These are phyloP conservation scores for Epichloe brachyelytri DNA, from an alignment of 2,329 filamentous ascomycete species.

Conservation along the genomic window DNA sequence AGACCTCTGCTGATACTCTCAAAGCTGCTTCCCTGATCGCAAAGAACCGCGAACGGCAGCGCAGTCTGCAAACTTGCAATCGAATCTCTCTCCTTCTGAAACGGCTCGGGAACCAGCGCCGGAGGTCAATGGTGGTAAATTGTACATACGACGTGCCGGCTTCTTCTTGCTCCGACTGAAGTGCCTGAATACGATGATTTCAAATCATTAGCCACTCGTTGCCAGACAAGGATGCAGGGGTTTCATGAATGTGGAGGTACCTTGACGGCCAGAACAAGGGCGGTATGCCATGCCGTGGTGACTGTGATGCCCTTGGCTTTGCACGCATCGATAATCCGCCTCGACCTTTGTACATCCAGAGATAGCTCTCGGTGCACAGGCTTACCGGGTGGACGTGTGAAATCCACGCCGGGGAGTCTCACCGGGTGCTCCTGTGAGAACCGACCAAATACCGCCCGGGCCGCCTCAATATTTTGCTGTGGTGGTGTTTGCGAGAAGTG, in stretches of 20 bases:
- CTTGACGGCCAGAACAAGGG: neutral
- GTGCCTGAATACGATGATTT: neutral
- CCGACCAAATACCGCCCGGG: neutral
- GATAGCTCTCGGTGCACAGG: neutral
- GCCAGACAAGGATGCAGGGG: too few relatives aligned
- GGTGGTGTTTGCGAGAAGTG: neutral
- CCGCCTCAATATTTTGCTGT: neutral
- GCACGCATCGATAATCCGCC: neutral
- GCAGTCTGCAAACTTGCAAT: neutral
- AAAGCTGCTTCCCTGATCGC: neutral
- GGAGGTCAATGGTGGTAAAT: neutral
- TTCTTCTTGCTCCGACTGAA: neutral
- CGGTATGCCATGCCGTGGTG: neutral
- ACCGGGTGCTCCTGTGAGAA: neutral
- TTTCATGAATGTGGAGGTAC: neutral
- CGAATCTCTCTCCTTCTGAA: neutral
- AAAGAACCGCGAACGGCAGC: neutral
- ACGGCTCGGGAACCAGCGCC: neutral
- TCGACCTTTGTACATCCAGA: neutral
- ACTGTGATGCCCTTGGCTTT: neutral
- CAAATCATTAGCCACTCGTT: neutral
- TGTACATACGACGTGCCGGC: neutral
- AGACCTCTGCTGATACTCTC: neutral
- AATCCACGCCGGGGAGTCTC: neutral
- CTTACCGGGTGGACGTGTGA: neutral